Percentiles rank a stretch among this genome's conserved stretches.
These are phyloP conservation scores for Sclerotinia sclerotiorum DNA, from an alignment of 2,329 filamentous ascomycete genomes.

Conservation along the genomic window DNA sequence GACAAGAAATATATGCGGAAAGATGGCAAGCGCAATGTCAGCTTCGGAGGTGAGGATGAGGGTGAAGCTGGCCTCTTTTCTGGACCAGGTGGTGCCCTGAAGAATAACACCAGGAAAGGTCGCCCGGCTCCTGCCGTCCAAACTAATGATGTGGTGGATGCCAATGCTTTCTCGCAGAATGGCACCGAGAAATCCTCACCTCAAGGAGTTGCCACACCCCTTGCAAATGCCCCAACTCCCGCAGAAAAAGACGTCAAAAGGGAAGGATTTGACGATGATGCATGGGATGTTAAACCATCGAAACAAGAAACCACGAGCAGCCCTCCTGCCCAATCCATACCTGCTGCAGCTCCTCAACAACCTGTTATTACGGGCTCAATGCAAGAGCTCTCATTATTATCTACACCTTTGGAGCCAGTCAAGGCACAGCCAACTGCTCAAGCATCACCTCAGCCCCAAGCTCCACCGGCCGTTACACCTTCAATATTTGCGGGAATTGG, in stretches of 20 bases:
- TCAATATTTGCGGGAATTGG: constrained; percentile 55
- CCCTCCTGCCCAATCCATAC: constrained; percentile 41
- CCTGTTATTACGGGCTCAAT: constrained; percentile 67
- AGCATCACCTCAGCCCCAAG: constrained; percentile 32
- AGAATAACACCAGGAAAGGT: constrained; percentile 92
- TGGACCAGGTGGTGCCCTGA: constrained; percentile 83
- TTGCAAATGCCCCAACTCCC: constrained; percentile 45
- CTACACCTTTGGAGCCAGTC: constrained; percentile 57
- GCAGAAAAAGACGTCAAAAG: constrained; percentile 49
- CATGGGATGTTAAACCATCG: constrained; percentile 91
- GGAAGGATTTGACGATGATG: constrained; percentile 88
- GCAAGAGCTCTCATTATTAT: constrained; percentile 65
- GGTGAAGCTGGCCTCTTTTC: constrained; percentile 76
- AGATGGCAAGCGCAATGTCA: constrained; percentile 54
- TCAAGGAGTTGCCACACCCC: constrained; percentile 51
- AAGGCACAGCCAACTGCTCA: constrained; percentile 41
- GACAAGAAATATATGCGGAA: constrained; percentile 77
- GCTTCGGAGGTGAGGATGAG: constrained; percentile 54
- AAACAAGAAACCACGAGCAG: constrained; percentile 48
- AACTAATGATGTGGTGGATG: constrained; percentile 81
- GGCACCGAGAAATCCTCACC: constrained; percentile 44
- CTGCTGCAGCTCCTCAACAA: constrained; percentile 45
- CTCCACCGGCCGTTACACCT: constrained; percentile 54
- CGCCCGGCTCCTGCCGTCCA: constrained; percentile 84
- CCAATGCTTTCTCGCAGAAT: constrained; percentile 72